A percentile compares a stretch with the other conserved stretches of the same genome.
These are phyloP conservation scores for Chaetoceros muelleri DNA, from an alignment of 108 stramenopile species.

Conservation along the genomic window DNA sequence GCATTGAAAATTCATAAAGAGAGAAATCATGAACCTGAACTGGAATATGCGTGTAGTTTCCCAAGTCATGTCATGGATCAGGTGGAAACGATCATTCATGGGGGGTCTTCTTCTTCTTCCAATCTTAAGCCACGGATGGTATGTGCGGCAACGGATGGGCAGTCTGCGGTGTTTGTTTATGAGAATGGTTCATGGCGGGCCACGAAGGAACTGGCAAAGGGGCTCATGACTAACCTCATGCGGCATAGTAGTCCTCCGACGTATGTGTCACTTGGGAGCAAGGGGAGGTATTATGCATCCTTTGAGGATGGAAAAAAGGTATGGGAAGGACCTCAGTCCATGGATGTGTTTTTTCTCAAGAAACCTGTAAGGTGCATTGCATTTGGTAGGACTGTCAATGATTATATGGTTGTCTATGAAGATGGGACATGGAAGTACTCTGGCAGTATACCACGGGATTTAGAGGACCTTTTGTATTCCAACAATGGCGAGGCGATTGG, in stretches of 20 bases:
- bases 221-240: neutral
- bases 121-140: neutral
- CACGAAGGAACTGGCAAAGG: neutral
- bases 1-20: neutral
- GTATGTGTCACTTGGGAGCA: neutral
- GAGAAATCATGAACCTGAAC: neutral
- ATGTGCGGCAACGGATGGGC: neutral
- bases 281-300: neutral
- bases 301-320: neutral
- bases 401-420: neutral
- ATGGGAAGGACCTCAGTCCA: neutral
- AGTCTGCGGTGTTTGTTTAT: neutral
- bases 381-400: neutral
- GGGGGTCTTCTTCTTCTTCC: no score
- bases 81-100: neutral
- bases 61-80: neutral
- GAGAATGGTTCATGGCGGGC: neutral
- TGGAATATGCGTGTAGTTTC: neutral
- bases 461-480: neutral
- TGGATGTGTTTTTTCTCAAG: neutral
- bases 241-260: neutral
- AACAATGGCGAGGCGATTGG: neutral
- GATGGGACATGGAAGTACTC: neutral
- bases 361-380: neutral
- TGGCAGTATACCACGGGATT: neutral